Conservation (phyloP, 1,284 basidiomycete species). For the Microstroma glucosiphilum region DNA sequence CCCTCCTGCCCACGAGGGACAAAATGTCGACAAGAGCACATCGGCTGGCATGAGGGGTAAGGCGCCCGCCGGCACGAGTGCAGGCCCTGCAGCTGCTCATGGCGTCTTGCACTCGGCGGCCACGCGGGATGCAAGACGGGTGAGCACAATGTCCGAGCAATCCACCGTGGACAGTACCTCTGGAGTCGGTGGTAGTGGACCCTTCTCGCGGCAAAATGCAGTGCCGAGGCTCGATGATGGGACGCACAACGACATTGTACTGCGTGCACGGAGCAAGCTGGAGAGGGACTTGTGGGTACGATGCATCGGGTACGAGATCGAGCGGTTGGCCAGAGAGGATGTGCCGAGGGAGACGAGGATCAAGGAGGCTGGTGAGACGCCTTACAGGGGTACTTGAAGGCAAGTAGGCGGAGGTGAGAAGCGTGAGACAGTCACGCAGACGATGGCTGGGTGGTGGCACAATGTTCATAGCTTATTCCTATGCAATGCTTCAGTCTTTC, state of each 20-base stretch:
- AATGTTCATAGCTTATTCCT: too few species aligned
- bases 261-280: conserved; percentile 68
- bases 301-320: conserved; percentile 74
- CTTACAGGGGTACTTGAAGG: too few species aligned
- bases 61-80: background rate
- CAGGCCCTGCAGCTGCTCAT: background rate
- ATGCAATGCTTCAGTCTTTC: too few species aligned
- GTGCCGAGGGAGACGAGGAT: conserved; percentile 20
- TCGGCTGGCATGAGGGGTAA: background rate
- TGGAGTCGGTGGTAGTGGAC: background rate
- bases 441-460: too few species aligned
- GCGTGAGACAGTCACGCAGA: too few species aligned
- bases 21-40: too few species aligned
- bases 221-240: conserved; percentile 61
- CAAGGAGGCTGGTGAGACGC: conserved; percentile 23
- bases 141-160: background rate
- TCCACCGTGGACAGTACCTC: background rate
- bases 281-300: conserved; percentile 83
- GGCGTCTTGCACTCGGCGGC: background rate
- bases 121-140: background rate
- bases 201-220: conserved; percentile 3
- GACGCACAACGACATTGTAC: conserved; percentile 60
- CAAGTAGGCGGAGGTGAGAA: too few species aligned
- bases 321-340: conserved; percentile 57
- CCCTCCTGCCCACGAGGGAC: conserved; percentile 3